Evolutionary conservation across 2,329 filamentous ascomycete species (phyloP), one percentile per base, ranked within the genome.

Genomic region (Fusarium sp.): DNA sequence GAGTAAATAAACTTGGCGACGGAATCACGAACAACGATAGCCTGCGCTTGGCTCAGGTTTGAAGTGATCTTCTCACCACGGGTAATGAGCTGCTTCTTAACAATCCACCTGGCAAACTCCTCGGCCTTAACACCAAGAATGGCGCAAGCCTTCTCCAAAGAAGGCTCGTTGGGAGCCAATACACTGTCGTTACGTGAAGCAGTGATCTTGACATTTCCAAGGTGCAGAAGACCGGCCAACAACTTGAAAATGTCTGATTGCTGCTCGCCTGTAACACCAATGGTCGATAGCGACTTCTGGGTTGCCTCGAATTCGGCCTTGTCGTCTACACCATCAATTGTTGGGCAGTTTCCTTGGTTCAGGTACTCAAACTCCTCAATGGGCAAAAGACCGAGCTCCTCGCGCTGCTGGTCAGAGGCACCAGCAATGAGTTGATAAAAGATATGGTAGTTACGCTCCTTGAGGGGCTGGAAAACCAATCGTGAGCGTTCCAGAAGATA

Each of bases 1-100:
- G 96, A 98, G 82, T 99, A 99, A 71, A 99, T 96, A 81, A 95
- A 99, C 80, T 99, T 99, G 77, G 96, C 94, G 52, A 99, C 96
- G 1, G 96, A 99, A 78, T 99, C 96, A 78, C 95, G 90, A 16
- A 99, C 96, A 60, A 99, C 95, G 39, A 92, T 88, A 30, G 96
- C 96, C 81, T 98, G 95, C 65, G 97, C 93, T 75, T 97, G 93
- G 25, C 92, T 97, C 67, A 99, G 82, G 78, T 98, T 98, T 28
- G 96, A 98, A 30, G 93, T 93, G 74, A 99, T 99, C 84, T 98
- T 98, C 80, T 99, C 96, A 49, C 94, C 96, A 77, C 96, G 90
- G 16, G 96, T 99, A 69, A 98, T 90, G 63, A 99, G 88, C 81
- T 99, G 96, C 83, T 99, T 99, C 88, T 99, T 99, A 67, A 98